Evolutionary conservation across 768 basidiomycete genomes (phyloP).

Genomic region (Collybia nuda): DNA sequence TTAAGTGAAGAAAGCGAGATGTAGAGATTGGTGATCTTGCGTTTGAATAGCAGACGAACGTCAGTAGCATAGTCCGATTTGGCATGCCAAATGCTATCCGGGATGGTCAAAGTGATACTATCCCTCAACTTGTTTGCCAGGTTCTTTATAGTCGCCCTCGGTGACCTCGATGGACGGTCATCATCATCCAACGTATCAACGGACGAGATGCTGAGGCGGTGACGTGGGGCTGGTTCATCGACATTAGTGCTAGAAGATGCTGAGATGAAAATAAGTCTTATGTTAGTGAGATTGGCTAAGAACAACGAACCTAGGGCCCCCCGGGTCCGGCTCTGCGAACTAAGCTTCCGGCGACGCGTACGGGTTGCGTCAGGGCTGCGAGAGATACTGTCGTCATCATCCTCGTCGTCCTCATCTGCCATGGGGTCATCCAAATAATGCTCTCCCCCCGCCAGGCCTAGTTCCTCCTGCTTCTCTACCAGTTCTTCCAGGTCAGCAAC

Average conservation of each 20-base stretch:
- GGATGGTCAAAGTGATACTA: slow-evolving; percentile 42
- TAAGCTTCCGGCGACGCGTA: slow-evolving; percentile 32
- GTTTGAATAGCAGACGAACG: slow-evolving; percentile 83
- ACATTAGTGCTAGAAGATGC: slow-evolving; percentile 2
- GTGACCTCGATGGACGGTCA: slow-evolving; percentile 6
- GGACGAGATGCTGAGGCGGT: slow-evolving; percentile 51
- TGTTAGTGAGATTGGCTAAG: neutral
- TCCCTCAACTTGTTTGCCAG: slow-evolving; percentile 54
- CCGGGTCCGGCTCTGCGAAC: slow-evolving; percentile 20
- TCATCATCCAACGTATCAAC: slow-evolving; percentile 30
- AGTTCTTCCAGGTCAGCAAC: slow-evolving; percentile 57
- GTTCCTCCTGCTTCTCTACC: slow-evolving; percentile 58
- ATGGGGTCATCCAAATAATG: slow-evolving; percentile 61
- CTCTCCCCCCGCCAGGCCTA: slow-evolving; percentile 47
- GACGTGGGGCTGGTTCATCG: slow-evolving; percentile 7
- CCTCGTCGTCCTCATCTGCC: slow-evolving; percentile 59
- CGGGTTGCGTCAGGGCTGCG: slow-evolving; percentile 32
- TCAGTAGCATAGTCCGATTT: slow-evolving; percentile 81
- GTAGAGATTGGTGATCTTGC: slow-evolving; percentile 82
- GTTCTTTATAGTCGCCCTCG: slow-evolving; percentile 23
- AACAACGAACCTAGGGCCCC: slow-evolving; percentile 5
- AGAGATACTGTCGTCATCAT: slow-evolving; percentile 42
- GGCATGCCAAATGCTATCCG: slow-evolving; percentile 73
- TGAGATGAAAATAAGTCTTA: neutral
- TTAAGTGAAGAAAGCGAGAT: slow-evolving; percentile 72